These are phyloP conservation scores for Hypoxylon lenormandii DNA, from an alignment of 495 filamentous ascomycete species.

Conservation along the genomic window DNA sequence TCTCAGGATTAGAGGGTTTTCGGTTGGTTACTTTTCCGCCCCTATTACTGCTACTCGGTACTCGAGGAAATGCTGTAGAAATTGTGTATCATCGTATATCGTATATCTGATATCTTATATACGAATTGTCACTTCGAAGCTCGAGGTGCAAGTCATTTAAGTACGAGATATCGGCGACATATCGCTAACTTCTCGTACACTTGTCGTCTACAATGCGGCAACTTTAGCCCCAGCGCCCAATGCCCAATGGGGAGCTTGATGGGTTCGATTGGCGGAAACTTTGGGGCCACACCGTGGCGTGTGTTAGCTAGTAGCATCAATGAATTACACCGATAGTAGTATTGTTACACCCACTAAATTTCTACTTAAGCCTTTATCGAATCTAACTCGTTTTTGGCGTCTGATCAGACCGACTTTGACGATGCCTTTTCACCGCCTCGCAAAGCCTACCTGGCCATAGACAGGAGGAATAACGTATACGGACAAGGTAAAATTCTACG, in stretches of 20 bases:
- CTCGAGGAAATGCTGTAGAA: background rate
- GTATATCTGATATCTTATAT: background rate
- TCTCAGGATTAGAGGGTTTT: background rate
- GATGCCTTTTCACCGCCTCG: conserved; percentile 36
- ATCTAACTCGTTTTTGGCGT: background rate
- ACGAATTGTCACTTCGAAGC: background rate
- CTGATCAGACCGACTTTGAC: conserved; percentile 2
- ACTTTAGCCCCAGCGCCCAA: conserved; percentile 31
- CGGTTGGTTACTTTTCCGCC: background rate
- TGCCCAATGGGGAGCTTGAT: background rate
- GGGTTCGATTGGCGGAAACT: conserved; percentile 4
- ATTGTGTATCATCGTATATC: background rate
- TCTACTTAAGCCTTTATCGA: background rate
- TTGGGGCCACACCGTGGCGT: conserved; percentile 29
- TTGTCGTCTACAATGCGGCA: conserved; percentile 42
- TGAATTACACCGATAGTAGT: background rate
- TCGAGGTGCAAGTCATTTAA: conserved; percentile 6
- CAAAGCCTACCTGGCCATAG: background rate
- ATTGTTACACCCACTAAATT: background rate
- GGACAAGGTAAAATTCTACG: background rate
- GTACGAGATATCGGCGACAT: conserved; percentile 18
- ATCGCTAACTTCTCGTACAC: conserved; percentile 41
- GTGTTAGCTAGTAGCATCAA: background rate
- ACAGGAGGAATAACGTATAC: background rate
- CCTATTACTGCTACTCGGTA: background rate